Conservation (phyloP, 495 filamentous ascomycete genomes). For the Tirmania nivea region DNA sequence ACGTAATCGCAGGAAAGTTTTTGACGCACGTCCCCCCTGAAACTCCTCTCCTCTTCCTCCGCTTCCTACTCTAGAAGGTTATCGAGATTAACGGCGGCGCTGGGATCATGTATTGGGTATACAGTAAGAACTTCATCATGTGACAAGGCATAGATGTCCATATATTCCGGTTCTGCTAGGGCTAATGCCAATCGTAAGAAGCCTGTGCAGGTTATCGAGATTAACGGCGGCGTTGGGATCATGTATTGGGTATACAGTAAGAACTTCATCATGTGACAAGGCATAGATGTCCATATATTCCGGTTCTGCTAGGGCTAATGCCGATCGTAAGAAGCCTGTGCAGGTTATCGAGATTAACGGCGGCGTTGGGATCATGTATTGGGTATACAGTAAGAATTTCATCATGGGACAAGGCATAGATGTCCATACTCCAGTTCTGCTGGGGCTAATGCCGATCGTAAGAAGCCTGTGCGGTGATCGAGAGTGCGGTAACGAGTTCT, state of each 20-base stretch:
- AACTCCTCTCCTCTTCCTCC: slow-evolving; percentile 24
- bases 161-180: no score
- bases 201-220: slow-evolving; percentile 35
- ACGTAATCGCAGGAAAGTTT: slow-evolving; percentile 61
- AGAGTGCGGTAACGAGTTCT: no score
- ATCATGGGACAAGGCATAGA: slow-evolving; percentile 62
- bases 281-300: slow-evolving; percentile 41
- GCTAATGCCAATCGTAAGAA: no score
- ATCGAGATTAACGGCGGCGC: no score
- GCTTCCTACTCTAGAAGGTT: slow-evolving; percentile 30
- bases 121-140: slow-evolving; percentile 65
- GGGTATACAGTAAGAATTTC: slow-evolving; percentile 61
- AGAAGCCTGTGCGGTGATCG: no score
- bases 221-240: no score
- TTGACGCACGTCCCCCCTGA: slow-evolving; percentile 53
- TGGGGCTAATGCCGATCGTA: no score
- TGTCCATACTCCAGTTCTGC: slow-evolving; percentile 31
- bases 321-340: no score
- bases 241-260: slow-evolving; percentile 65
- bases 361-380: no score
- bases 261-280: slow-evolving; percentile 57
- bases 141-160: slow-evolving; percentile 50
- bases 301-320: no score
- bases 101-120: no score
- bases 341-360: slow-evolving; percentile 35